Evolutionary conservation across 257 asterid species (phyloP).

Genomic region (Jacaranda copaia): DNA sequence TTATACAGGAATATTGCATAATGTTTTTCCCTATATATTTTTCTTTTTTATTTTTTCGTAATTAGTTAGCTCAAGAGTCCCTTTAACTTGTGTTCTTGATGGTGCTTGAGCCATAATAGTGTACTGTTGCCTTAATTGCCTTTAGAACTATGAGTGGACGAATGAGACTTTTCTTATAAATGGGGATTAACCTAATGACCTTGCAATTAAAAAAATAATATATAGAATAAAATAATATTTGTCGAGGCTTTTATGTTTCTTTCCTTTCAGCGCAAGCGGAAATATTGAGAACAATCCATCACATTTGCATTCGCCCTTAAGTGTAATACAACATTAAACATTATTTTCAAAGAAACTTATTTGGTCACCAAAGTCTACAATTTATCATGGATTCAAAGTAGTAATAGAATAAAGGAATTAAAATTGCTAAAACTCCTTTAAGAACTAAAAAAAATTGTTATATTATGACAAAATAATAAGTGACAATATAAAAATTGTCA

Average conservation of each 20-base stretch:
- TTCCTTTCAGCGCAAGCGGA: background rate
- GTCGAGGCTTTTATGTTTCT: background rate
- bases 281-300: background rate
- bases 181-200: slow-evolving; percentile 29
- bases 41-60: background rate
- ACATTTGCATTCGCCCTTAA: background rate
- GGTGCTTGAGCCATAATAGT: slow-evolving; percentile 45
- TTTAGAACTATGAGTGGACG: slow-evolving; percentile 33
- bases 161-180: slow-evolving; percentile 34
- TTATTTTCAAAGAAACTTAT: background rate
- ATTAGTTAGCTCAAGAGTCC: slow-evolving; percentile 49
- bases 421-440: no score
- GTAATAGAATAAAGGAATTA: no score
- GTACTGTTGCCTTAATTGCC: slow-evolving; percentile 36
- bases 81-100: slow-evolving; percentile 40
- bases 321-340: background rate
- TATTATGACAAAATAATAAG: no score
- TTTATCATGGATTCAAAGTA: no score
- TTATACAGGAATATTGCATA: slow-evolving; percentile 14
- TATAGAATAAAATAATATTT: background rate
- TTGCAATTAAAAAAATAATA: slow-evolving; percentile 1
- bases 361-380: background rate
- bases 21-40: background rate
- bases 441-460: no score
- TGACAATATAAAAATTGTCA: no score